phyloP scores from a whole-genome alignment of 2,329 filamentous ascomycete genomes.

The Fonsecaea erecta region DNA sequence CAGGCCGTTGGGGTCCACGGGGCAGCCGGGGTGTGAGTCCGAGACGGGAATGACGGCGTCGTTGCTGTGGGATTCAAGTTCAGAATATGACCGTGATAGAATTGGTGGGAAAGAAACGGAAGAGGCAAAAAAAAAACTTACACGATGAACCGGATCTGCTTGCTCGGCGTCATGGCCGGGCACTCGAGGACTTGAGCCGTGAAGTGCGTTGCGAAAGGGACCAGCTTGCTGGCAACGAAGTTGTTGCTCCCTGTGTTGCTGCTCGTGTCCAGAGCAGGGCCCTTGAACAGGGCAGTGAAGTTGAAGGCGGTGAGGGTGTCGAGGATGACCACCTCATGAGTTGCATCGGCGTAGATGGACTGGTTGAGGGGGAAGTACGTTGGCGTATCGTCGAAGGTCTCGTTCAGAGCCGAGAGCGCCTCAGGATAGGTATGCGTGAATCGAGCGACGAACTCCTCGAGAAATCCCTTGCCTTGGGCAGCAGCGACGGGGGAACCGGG shows the following conservation, averaged over 20 bases:
- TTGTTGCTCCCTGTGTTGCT: slow-evolving; percentile 1
- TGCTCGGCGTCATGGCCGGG: not conserved
- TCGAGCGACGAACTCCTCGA: slow-evolving; percentile 70
- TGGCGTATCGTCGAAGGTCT: slow-evolving; percentile 56
- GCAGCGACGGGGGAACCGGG: slow-evolving; percentile 65
- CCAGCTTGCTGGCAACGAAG: slow-evolving; percentile 15
- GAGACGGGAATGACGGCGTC: slow-evolving; percentile 18
- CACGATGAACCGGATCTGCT: slow-evolving; percentile 18
- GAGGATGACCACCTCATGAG: slow-evolving; percentile 75
- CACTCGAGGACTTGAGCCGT: slow-evolving; percentile 15
- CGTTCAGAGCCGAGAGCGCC: slow-evolving; percentile 52
- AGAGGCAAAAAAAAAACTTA: not conserved
- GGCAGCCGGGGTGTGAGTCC: slow-evolving; percentile 15
- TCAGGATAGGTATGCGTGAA: slow-evolving; percentile 47
- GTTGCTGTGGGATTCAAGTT: slow-evolving; percentile 1
- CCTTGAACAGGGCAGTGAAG: slow-evolving; percentile 14
- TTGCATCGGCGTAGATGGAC: slow-evolving; percentile 77
- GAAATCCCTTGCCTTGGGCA: slow-evolving; percentile 74
- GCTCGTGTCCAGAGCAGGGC: not conserved
- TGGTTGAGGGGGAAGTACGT: slow-evolving; percentile 76
- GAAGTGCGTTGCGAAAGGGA: slow-evolving; percentile 16
- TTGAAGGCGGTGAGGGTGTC: slow-evolving; percentile 74
- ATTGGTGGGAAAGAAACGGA: too few relatives aligned
- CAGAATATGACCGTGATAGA: not conserved
- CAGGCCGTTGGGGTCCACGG: slow-evolving; percentile 15